Percentiles rank a stretch among this genome's conserved stretches.
These are phyloP conservation scores for Penicillium sp. DNA, from an alignment of 2,329 filamentous ascomycete genomes.

Conservation along the genomic window DNA sequence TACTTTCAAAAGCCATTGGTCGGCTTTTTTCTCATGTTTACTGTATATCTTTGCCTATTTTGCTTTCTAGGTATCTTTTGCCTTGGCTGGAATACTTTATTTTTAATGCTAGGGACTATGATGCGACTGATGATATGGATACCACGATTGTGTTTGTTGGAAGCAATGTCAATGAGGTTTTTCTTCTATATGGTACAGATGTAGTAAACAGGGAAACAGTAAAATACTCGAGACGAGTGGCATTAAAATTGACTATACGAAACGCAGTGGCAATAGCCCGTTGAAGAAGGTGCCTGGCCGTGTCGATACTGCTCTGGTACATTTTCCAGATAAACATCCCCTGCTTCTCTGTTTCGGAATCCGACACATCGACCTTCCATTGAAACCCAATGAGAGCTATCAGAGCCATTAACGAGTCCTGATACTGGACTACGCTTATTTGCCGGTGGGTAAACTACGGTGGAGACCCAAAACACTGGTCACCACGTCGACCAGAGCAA, in stretches of 20 bases:
- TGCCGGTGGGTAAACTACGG: conserved; percentile 17
- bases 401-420: conserved; percentile 4
- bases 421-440: conserved; percentile 9
- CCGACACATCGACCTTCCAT: not conserved
- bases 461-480: conserved; percentile 30
- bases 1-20: conserved; percentile 10
- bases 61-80: conserved; percentile 4
- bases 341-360: not conserved
- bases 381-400: conserved; percentile 8
- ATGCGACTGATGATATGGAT: conserved; percentile 29
- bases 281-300: not conserved
- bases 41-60: conserved; percentile 1
- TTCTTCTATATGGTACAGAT: not conserved
- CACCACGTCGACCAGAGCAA: conserved; percentile 31
- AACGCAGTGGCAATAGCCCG: not conserved
- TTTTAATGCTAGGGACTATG: conserved; percentile 21
- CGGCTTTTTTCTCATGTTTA: conserved; percentile 1
- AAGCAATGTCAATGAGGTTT: conserved; percentile 2
- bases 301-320: conserved; percentile 6
- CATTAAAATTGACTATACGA: not conserved
- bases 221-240: not conserved
- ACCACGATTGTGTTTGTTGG: conserved; percentile 21
- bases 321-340: not conserved
- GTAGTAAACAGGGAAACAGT: not conserved
- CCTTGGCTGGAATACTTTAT: conserved; percentile 10